A percentile compares a stretch with the other conserved stretches of the same genome.
Conservation (phyloP, 2,329 filamentous ascomycete genomes). For the Ophiosphaerella korrae region DNA sequence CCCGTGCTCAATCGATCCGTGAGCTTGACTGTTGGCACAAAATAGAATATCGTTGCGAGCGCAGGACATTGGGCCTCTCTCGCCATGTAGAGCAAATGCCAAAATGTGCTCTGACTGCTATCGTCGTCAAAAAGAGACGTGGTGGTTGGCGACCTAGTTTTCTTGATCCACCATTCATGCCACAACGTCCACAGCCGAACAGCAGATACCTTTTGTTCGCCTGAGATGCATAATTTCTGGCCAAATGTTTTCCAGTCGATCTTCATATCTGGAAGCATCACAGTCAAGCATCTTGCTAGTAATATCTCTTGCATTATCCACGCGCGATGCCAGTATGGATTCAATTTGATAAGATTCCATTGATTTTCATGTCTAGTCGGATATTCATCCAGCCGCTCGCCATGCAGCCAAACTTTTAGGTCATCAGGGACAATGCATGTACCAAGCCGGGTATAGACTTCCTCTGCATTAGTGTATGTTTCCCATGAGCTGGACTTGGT, state of each 20-base stretch:
- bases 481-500: conserved; percentile 13
- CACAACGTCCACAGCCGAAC: background rate
- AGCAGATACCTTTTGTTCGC: background rate
- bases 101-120: background rate
- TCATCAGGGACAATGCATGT: background rate
- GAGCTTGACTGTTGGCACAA: conserved; percentile 1
- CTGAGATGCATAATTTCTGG: background rate
- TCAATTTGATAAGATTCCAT: background rate
- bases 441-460: conserved; percentile 12
- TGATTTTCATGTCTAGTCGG: background rate
- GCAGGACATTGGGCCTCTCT: background rate
- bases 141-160: background rate
- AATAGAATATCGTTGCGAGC: conserved; percentile 1
- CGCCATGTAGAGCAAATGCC: background rate
- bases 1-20: background rate
- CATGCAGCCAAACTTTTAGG: background rate
- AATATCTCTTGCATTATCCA: conserved; percentile 7
- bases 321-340: conserved; percentile 4
- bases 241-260: background rate
- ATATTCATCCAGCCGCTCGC: background rate
- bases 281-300: background rate
- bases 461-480: conserved; percentile 1
- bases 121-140: background rate
- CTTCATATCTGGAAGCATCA: background rate
- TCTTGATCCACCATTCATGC: background rate